Evolutionary conservation across 2,329 filamentous ascomycete species (phyloP), one percentile per base, ranked within the genome.

Genomic region (Fusarium albosuccineum): DNA sequence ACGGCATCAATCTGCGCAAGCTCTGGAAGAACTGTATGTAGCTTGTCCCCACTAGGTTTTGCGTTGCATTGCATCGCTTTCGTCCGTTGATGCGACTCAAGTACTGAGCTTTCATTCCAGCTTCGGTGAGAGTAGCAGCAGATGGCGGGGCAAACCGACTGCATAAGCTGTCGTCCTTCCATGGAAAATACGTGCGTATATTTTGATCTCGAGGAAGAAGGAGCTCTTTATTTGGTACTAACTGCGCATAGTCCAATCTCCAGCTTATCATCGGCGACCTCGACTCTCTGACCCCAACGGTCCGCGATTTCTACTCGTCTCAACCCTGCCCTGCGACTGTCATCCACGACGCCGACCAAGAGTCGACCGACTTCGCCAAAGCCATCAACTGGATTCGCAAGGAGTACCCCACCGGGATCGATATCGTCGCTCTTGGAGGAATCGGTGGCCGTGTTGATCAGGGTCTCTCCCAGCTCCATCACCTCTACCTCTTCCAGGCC

Each of bases 361-460:
- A 97, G 71, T 91, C 90, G 17, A 97, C 96, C 29, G 96, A 99
- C 78, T 97, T 98, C 72, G 90, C 87, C 71, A 99, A 99, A 82
- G 92, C 89, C 72, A 86, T 91, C 70, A 83, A 78, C 68, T 90
- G 85, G 79, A 85, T 89, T 66, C 85, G 85, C 48, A 70, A 73
- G 3, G 70, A 76, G 29, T 64, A 76, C 41, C 61, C 79, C 6
- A 30, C 64, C 22, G 68, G 73, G 1, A 75, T 85, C 50, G 86
- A 95, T 73, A 89, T 97, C n/a, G 83, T 97, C 11, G 89, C 92
- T 37, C 81, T 97, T 7, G 94, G 95, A 40, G 93, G 94, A 2
- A 85, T 98, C 1, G 93, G 93, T 42, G 96, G 96, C 7, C 89
- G 96, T 30, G 92, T 98, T 14, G 96, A 99, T 78, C 96, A 99